These are phyloP conservation scores for Ganoderma resinaceum DNA, from an alignment of 1,284 basidiomycete species.

Conservation along the genomic window DNA sequence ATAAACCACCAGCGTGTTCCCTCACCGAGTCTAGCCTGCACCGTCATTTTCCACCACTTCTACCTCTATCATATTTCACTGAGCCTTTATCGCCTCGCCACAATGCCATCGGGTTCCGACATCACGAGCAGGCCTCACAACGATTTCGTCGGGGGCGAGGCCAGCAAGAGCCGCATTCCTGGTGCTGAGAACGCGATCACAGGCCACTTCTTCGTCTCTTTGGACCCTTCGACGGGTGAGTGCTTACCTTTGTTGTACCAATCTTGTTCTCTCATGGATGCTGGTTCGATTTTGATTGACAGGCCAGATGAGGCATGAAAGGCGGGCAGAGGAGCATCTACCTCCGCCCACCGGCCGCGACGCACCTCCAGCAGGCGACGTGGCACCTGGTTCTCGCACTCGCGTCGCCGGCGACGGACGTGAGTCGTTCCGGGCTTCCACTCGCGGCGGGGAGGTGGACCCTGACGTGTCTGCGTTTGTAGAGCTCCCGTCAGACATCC, in stretches of 20 bases:
- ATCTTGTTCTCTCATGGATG: conserved; percentile 21
- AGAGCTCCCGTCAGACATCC: conserved; percentile 30
- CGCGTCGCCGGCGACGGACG: conserved; percentile 19
- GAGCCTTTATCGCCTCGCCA: conserved; percentile 31
- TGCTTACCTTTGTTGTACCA: conserved; percentile 23
- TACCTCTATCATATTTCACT: background rate
- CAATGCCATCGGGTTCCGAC: conserved; percentile 37
- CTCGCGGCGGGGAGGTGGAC: background rate
- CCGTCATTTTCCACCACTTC: background rate
- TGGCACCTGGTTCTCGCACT: conserved; percentile 24
- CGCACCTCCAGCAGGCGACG: conserved; percentile 29
- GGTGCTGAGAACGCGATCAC: conserved; percentile 39
- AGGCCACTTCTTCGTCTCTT: conserved; percentile 36
- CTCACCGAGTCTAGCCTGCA: background rate
- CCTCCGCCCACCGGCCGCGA: conserved; percentile 39
- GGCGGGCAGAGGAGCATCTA: conserved; percentile 36
- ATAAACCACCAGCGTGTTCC: background rate
- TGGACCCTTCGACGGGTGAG: conserved; percentile 12
- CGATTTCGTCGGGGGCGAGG: conserved; percentile 40
- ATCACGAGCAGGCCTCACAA: conserved; percentile 33
- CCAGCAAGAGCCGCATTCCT: conserved; percentile 35
- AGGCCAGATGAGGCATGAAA: conserved; percentile 26
- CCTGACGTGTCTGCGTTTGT: background rate
- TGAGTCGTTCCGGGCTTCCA: conserved; percentile 16
- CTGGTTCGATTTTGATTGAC: background rate